Evolutionary conservation across 306 rosid genomes (phyloP).

Genomic region (Medicago truncatula): MtrunA17r5.0-ANR NC_053049.1:35578501-35579000

Average conservation of each 20-base stretch:
- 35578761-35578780: background rate
- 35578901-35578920: too few relatives aligned
- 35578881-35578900: too few relatives aligned
- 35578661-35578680: constrained; percentile 59
- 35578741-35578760: constrained; percentile 51
- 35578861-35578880: too few relatives aligned
- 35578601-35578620: constrained; percentile 35
- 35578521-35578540: constrained; percentile 63
- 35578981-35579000: too few relatives aligned
- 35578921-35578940: too few relatives aligned
- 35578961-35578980: too few relatives aligned
- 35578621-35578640: constrained; percentile 39
- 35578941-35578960: too few relatives aligned
- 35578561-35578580: constrained; percentile 58
- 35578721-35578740: constrained; percentile 54
- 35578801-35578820: too few relatives aligned
- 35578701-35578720: constrained; percentile 47
- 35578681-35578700: constrained; percentile 49
- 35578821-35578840: too few relatives aligned
- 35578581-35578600: constrained; percentile 31
- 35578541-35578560: constrained; percentile 55
- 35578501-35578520: constrained; percentile 60
- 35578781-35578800: too few relatives aligned
- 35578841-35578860: too few relatives aligned
- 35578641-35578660: constrained; percentile 41